A percentile compares a stretch with the other conserved stretches of the same genome.
phyloP scores from a whole-genome alignment of 768 basidiomycete genomes.

The Chalciporus piperatus region DNA sequence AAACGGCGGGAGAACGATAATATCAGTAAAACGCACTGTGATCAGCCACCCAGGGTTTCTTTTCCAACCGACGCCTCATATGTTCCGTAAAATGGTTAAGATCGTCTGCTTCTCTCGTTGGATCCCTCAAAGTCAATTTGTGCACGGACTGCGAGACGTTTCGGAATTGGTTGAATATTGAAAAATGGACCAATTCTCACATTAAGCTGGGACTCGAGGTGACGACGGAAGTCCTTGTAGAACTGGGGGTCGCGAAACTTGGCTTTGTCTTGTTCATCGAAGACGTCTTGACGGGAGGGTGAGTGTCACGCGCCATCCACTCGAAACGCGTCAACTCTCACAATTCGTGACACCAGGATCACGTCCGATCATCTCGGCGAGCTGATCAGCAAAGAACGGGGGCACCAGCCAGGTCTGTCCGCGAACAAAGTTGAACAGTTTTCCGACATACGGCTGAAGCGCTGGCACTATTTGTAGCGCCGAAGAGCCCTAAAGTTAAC shows the following conservation, averaged over 20 bases:
- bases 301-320: too few relatives aligned
- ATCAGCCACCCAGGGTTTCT: constrained; percentile 61
- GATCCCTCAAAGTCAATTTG: constrained; percentile 41
- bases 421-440: constrained; percentile 54
- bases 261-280: constrained; percentile 50
- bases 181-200: too few relatives aligned
- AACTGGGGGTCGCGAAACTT: constrained; percentile 46
- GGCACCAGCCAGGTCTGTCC: constrained; percentile 57
- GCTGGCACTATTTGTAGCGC: constrained; percentile 60
- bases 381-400: constrained; percentile 40
- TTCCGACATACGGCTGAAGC: constrained; percentile 49
- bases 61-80: constrained; percentile 50
- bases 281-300: constrained; percentile 12
- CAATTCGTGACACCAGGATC: constrained; percentile 41
- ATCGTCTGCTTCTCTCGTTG: constrained; percentile 29
- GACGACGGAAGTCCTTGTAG: constrained; percentile 47
- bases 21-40: constrained; percentile 17
- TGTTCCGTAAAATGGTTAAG: constrained; percentile 37
- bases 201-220: constrained; percentile 49
- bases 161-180: too few relatives aligned
- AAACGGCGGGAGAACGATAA: too few relatives aligned
- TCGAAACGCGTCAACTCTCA: constrained; percentile 16
- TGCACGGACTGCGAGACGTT: constrained; percentile 25
- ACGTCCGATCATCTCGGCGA: constrained; percentile 39
- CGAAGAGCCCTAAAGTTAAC: constrained; percentile 53